Percentiles rank a stretch among this genome's conserved stretches.
These are phyloP conservation scores for Lactarius sp. DNA, from an alignment of 768 basidiomycete species.

Conservation along the genomic window DNA sequence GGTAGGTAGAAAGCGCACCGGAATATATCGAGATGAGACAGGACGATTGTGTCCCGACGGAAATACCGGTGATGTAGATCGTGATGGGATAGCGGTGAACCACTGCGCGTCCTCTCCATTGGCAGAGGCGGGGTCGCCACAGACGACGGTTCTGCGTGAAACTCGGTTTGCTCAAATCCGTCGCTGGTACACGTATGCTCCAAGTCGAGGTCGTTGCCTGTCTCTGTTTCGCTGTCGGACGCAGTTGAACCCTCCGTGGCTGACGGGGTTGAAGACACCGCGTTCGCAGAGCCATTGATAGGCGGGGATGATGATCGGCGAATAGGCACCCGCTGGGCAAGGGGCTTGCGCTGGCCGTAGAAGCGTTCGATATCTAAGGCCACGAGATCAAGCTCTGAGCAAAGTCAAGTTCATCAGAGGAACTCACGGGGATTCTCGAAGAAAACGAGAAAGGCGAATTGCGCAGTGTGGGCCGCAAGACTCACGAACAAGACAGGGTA, in stretches of 20 bases:
- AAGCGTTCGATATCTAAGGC: constrained; percentile 86
- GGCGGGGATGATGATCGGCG: constrained; percentile 26
- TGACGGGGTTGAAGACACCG: constrained; percentile 48
- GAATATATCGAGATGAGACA: constrained; percentile 79
- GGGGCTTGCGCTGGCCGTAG: constrained; percentile 88
- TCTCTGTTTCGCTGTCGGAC: constrained; percentile 59
- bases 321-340: constrained; percentile 77
- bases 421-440: constrained; percentile 96
- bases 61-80: constrained; percentile 90
- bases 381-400: background rate
- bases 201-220: constrained; percentile 37
- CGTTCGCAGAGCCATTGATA: constrained; percentile 27
- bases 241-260: constrained; percentile 69
- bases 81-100: constrained; percentile 57
- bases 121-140: background rate
- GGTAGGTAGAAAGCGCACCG: constrained; percentile 46
- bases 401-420: background rate
- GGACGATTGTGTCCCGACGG: constrained; percentile 74
- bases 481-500: constrained; percentile 90
- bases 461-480: constrained; percentile 90
- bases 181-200: constrained; percentile 8
- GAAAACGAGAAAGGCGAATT: constrained; percentile 91
- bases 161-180: background rate
- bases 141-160: background rate
- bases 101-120: constrained; percentile 21